phyloP scores from a whole-genome alignment of 2,329 filamentous ascomycete species.

The Stachybotrys echinatus region DNA sequence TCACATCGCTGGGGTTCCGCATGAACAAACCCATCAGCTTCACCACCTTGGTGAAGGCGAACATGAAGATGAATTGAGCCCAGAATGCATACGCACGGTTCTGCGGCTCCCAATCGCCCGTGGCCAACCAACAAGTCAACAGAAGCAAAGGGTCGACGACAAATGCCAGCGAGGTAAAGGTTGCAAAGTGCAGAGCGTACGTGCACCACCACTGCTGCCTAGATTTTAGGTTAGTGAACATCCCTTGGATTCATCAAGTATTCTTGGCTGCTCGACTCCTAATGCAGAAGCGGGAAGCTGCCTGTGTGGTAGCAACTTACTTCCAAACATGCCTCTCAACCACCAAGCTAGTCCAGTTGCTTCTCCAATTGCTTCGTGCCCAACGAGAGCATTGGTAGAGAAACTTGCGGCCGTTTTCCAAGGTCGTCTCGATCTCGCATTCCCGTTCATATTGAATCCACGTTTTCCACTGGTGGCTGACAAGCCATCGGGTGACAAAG shows the following conservation, averaged over 20 bases:
- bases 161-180: conserved; percentile 83
- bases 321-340: conserved; percentile 78
- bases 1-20: conserved; percentile 74
- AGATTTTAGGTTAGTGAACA: conserved; percentile 3
- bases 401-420: conserved; percentile 85
- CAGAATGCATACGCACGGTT: conserved; percentile 52
- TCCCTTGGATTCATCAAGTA: neutral
- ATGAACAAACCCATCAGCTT: conserved; percentile 85
- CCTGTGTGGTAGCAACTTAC: conserved; percentile 51
- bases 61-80: conserved; percentile 67
- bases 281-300: neutral
- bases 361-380: conserved; percentile 97
- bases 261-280: neutral
- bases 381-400: conserved; percentile 90
- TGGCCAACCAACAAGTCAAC: conserved; percentile 63
- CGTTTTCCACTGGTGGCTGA: conserved; percentile 87
- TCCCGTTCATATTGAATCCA: conserved; percentile 91
- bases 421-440: conserved; percentile 86
- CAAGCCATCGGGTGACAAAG: conserved; percentile 94
- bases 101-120: conserved; percentile 50
- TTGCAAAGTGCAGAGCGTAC: conserved; percentile 89
- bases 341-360: conserved; percentile 87
- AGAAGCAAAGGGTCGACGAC: conserved; percentile 70
- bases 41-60: conserved; percentile 79
- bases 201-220: conserved; percentile 92